Evolutionary conservation across 305 asterid species (phyloP).

Genomic region (Solanum hybrid): DNA sequence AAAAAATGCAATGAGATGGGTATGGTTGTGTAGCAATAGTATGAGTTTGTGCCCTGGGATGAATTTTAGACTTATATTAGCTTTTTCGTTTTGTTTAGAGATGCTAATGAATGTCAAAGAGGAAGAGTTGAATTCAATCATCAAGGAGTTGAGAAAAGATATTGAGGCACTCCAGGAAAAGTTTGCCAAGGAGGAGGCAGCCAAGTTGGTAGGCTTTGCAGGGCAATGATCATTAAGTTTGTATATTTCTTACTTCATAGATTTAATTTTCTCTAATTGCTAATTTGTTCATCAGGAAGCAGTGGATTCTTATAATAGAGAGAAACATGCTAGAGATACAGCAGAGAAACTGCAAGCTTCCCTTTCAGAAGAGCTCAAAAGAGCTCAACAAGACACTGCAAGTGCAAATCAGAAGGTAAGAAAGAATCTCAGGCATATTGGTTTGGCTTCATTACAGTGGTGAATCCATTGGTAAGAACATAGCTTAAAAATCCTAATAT

Average conservation of each 20-base stretch:
- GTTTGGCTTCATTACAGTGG: not conserved
- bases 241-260: not conserved
- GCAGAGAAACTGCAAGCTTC: slow-evolving; percentile 62
- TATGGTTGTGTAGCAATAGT: slow-evolving; percentile 14
- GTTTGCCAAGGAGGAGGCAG: slow-evolving; percentile 59
- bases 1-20: slow-evolving; percentile 68
- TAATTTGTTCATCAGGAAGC: slow-evolving; percentile 45
- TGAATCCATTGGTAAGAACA: not conserved
- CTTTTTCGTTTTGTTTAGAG: slow-evolving; percentile 32
- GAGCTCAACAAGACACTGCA: slow-evolving; percentile 56
- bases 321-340: slow-evolving; percentile 52
- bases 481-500: not conserved
- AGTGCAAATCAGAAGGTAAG: slow-evolving; percentile 60
- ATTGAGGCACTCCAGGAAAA: slow-evolving; percentile 56
- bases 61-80: not conserved
- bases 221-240: not conserved
- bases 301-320: slow-evolving; percentile 46
- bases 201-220: slow-evolving; percentile 42
- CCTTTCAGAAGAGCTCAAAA: slow-evolving; percentile 60
- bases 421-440: not conserved
- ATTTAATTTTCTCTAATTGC: not conserved
- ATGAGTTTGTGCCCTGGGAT: slow-evolving; percentile 1
- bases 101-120: slow-evolving; percentile 66
- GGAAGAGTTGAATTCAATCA: slow-evolving; percentile 68
- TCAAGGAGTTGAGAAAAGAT: slow-evolving; percentile 60